These are phyloP conservation scores for Wickerhamiella hasegawae DNA, from an alignment of 805 yeast genomes.

Conservation along the genomic window DNA sequence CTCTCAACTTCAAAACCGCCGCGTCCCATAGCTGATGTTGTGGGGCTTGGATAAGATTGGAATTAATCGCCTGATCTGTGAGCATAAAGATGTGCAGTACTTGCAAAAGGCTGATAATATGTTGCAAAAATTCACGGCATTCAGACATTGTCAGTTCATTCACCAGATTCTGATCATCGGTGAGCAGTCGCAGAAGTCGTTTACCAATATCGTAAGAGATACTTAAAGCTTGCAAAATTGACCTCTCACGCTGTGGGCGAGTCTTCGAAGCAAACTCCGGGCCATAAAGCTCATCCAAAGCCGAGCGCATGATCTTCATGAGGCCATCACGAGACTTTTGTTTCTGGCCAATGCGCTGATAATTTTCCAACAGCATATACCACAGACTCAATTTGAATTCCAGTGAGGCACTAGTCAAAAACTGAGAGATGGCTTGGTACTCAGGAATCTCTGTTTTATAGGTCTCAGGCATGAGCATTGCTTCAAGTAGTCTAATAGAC, in stretches of 20 bases:
- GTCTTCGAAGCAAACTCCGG: constrained; percentile 14
- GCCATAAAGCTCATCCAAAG: constrained; percentile 26
- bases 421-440: constrained; percentile 38
- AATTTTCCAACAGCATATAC: constrained; percentile 50
- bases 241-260: constrained; percentile 25
- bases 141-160: constrained; percentile 4
- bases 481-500: constrained; percentile 16
- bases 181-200: constrained; percentile 14
- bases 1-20: constrained; percentile 17
- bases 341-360: constrained; percentile 26
- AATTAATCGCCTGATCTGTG: constrained; percentile 22
- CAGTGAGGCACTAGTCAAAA: constrained; percentile 47
- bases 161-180: constrained; percentile 10
- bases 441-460: constrained; percentile 17
- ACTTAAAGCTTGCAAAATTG: constrained; percentile 35
- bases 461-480: constrained; percentile 21
- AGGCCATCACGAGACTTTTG: constrained; percentile 34
- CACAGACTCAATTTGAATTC: constrained; percentile 59
- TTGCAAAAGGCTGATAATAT: constrained; percentile 18
- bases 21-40: constrained; percentile 20
- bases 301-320: constrained; percentile 27
- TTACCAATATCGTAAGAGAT: constrained; percentile 36
- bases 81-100: constrained; percentile 22
- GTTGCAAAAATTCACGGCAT: constrained; percentile 6
- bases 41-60: constrained; percentile 18